Evolutionary conservation across 306 rosid genomes (phyloP).

Genomic region (Hippophae gyantsensis): DNA sequence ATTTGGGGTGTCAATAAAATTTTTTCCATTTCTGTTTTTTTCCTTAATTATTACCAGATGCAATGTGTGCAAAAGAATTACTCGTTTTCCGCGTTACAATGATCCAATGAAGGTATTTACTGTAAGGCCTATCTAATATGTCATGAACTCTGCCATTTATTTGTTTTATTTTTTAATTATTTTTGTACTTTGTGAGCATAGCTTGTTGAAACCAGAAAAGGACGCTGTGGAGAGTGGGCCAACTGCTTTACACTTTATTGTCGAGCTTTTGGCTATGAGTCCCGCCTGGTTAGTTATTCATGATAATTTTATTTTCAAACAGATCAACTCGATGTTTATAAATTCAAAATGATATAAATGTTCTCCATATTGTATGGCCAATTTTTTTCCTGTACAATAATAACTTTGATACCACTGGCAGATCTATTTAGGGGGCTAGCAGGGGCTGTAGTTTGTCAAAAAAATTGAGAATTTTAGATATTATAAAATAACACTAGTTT

Average conservation of each 20-base stretch:
- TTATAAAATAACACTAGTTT: no score
- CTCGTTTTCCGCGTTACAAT: conserved; percentile 89
- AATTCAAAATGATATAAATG: no score
- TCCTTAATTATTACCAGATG: conserved; percentile 46
- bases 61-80: conserved; percentile 35
- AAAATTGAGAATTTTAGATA: no score
- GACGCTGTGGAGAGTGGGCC: conserved; percentile 99
- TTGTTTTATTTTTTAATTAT: conserved; percentile 4
- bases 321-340: not conserved
- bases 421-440: no score
- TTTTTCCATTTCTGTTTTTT: not conserved
- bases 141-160: conserved; percentile 6
- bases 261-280: conserved; percentile 86
- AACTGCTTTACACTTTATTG: conserved; percentile 91
- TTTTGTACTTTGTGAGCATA: conserved; percentile 20
- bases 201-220: conserved; percentile 90
- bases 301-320: conserved; percentile 5
- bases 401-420: no score
- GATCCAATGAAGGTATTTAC: conserved; percentile 68
- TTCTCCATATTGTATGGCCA: no score
- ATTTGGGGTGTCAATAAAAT: not conserved
- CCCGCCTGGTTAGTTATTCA: conserved; percentile 63
- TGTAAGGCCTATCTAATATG: conserved; percentile 14
- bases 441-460: no score
- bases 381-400: no score